Percentiles rank a stretch among this genome's conserved stretches.
Evolutionary conservation across 345 rosid genomes (phyloP).

Genomic region (Eutrema japonicum): DNA sequence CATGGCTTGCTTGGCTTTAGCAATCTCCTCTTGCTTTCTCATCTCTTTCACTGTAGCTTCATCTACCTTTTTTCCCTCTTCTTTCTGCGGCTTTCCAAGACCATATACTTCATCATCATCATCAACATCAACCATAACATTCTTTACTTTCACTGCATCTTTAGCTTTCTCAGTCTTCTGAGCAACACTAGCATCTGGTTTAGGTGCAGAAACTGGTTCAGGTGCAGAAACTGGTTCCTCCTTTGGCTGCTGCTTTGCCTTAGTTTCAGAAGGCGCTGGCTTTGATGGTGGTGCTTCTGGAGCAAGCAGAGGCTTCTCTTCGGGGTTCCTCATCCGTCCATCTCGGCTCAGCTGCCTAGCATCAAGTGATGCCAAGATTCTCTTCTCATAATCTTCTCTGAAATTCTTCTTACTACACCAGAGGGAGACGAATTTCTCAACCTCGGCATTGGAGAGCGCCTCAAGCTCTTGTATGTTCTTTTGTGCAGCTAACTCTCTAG

Average conservation of each 20-base stretch:
- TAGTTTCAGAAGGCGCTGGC: constrained; percentile 46
- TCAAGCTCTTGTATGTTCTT: constrained; percentile 62
- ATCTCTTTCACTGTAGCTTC: constrained; percentile 76
- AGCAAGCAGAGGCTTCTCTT: constrained; percentile 71
- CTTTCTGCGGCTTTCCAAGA: constrained; percentile 49
- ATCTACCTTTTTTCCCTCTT: constrained; percentile 55
- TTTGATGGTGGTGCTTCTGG: constrained; percentile 45
- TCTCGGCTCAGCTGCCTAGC: constrained; percentile 78
- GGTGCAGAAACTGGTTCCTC: constrained; percentile 62
- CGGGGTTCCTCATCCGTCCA: constrained; percentile 81
- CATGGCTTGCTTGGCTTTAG: constrained; percentile 83
- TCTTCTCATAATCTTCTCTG: constrained; percentile 90
- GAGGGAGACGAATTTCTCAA: constrained; percentile 73
- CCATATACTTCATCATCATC: constrained; percentile 54
- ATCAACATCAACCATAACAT: constrained; percentile 34
- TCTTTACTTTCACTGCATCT: constrained; percentile 47
- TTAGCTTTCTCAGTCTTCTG: constrained; percentile 46
- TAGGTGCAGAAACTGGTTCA: constrained; percentile 54
- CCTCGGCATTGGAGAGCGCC: constrained; percentile 59
- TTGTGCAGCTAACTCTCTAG: constrained; percentile 64
- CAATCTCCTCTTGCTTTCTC: constrained; percentile 87
- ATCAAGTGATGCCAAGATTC: constrained; percentile 75
- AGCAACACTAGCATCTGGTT: constrained; percentile 47
- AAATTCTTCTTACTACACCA: constrained; percentile 72
- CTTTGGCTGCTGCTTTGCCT: constrained; percentile 55